Base-by-base conservation (phyloP, 306 rosid species). In the Chamaecrista fasciculata region DNA sequence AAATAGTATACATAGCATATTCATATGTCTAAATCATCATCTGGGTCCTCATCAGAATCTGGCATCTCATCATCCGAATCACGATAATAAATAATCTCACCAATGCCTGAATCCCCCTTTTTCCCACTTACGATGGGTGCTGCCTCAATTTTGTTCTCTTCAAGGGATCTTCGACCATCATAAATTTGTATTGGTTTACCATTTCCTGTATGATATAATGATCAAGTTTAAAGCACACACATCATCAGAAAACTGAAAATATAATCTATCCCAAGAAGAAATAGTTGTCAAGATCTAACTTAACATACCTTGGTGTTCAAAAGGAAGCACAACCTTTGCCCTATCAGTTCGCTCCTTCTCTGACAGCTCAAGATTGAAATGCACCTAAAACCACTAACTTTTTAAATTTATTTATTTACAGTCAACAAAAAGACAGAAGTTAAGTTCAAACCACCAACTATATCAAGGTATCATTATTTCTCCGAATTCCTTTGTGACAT, bases 41-140 rank as follows among this genome's bases (percentile, higher is more conserved):
- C 97, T 24, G 97, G 98, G 74, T 93, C 98, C 83, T 93, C 98
- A 72, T 90, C 98, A 55, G 98, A 93, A 79, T 93, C 98, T 47
- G 97, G 98, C 90, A 84, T 93, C 86, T 93, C 97, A 69, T 86
- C 98, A 43, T 93, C 98, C 10, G 98, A 93, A 78, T 93, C 98
- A 2, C 96, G 94, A 20, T 78, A 86, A 78, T 90, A 93, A 79
- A 88, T 76, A 62, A 93, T 93, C 89, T 93, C 98, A 5, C 98
- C 98, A 26, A 66, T 82, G 73, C 86, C 56, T n/a, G 89, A 68
- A 15, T 67, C 88, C 65, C 78, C 87, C 46, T 77, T 78, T 34
- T 78, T 71, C 39, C 62, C 77, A 42, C 76, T 59, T 31, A 82
- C 53, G 67, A 68, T 37, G 63, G 84, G 67, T 29, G 61, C 43